These are phyloP conservation scores for Phytophthora podocarpi DNA, from an alignment of 352 stramenopile species.

Conservation along the genomic window DNA sequence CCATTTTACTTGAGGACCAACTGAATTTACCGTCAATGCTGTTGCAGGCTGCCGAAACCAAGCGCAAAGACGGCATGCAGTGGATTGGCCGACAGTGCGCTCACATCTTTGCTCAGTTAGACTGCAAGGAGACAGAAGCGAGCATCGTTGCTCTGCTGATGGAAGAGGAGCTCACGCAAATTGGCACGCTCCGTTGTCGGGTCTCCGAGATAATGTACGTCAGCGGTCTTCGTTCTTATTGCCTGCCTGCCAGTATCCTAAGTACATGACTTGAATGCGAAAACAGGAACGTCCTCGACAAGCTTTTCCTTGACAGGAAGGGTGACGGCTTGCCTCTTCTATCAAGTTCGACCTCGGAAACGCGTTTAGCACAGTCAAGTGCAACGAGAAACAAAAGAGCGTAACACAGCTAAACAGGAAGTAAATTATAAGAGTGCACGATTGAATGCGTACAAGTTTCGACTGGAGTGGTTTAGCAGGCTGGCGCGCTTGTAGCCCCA, in stretches of 20 bases:
- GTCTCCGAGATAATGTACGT: constrained; percentile 25
- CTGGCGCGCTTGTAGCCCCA: constrained; percentile 14
- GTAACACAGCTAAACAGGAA: constrained; percentile 37
- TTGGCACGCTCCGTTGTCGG: constrained; percentile 10
- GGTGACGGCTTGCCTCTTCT: constrained; percentile 5
- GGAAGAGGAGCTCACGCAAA: constrained; percentile 37
- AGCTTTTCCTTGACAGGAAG: neutral
- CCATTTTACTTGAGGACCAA: too few species aligned
- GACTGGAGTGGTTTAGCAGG: constrained; percentile 4
- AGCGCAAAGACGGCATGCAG: constrained; percentile 52
- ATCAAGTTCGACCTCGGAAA: constrained; percentile 4
- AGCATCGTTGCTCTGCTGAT: constrained; percentile 41
- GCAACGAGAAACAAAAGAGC: neutral
- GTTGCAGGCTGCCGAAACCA: constrained; percentile 39
- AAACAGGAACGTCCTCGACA: constrained; percentile 7
- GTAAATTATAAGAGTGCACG: constrained; percentile 40
- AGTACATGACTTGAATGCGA: neutral
- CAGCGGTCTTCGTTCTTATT: neutral
- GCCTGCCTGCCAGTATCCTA: neutral
- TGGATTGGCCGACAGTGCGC: constrained; percentile 66
- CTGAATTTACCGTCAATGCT: neutral
- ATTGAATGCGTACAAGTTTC: constrained; percentile 17
- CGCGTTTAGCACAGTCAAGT: neutral
- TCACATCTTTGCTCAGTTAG: constrained; percentile 64
- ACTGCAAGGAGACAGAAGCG: constrained; percentile 58